Evolutionary conservation across 495 filamentous ascomycete species (phyloP), one percentile per base, ranked within the genome.

Genomic region (Trichoderma orchidacearum): DNA sequence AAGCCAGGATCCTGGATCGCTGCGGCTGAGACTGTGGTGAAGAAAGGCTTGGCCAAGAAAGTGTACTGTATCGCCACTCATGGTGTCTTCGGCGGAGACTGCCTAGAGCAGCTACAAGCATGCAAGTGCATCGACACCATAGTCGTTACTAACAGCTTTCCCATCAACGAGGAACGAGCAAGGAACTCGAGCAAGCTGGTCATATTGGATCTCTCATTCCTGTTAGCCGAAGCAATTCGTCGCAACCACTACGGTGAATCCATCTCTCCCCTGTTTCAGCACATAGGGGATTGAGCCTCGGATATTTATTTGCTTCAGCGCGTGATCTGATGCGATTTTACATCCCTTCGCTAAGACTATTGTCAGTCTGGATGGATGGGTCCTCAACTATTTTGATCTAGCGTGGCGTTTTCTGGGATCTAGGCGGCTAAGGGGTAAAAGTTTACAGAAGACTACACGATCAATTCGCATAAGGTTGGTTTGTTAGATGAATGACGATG

Each of bases 11-110:
- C 89, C 18, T 98, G 93, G 93, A 93, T 97, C 62, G 93, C 92
- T 8, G 93, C 93, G n/a, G 93, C 93, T 9, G 93, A 98, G 73
- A 96, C 92, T 7, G 91, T 96, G 1, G 87, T 94, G 55, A 95
- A 96, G 77, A 79, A 88, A 59, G 93, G 91, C 61, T 83, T 81
- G 50, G 93, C 94, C 5, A 90, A 88, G 67, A 90, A 87, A 68
- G 93, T 98, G 38, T 96, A 96, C 69, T 95, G 89, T 71, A 95
- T 98, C 72, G 93, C 94, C 18, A 98, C 93, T 0, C 93, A 98
- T 64, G 94, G 89, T 17, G 79, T 98, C 23, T 97, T 97, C 66
- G 89, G 89, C 36, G 86, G 83, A 34, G 85, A 96, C 63, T 89
- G 87, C 55, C 80, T 97, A 11, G 86, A 89, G 62, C 86, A 96